Evolutionary conservation across 139 green algal species (phyloP), one percentile per base, ranked within the genome.

Genomic region (Deuterostichococcus epilithicus): DNA sequence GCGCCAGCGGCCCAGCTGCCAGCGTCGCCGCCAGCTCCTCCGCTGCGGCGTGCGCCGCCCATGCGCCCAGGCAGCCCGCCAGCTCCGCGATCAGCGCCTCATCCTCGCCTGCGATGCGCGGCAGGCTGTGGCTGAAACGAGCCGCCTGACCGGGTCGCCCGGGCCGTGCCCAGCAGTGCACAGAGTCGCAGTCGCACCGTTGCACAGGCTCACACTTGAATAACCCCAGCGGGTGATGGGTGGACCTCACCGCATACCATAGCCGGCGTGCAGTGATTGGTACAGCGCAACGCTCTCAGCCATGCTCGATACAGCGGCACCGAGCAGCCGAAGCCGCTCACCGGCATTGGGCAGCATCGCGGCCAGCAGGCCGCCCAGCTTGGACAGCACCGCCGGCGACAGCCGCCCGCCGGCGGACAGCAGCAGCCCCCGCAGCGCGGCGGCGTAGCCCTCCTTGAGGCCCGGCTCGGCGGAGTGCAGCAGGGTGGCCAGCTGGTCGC

Each of bases 341-440:
- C 52, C 52, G 8, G 52, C 35, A 23, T 71, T 26, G 28, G 73
- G 25, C 26, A 86, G 60, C 22, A 44, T 58, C 33, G 66, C 73
- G 15, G 77, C 85, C 28, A 93, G 80, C n/a, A 78, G 26, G 52
- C 52, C 20, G 52, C 52, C 52, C 52, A 63, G 52, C 52, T 63
- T 88, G 72, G 75, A 72, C 35, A 95, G 42, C 6, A 90, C 86
- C 0, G 84, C 45, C 22, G 85, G 67, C 0, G 63, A 77, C 15
- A 95, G 78, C 22, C 85, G 84, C 20, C 86, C 83, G 8, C 92
- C 92, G 13, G 26, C 65, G 38, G 73, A 84, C 2, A 76, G 74
- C 22, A 85, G 77, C 76, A 97, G 80, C 25, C 88, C 91, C 0
- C 82, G 70, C 59, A 97, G 79, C 34, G 93, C 92, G 10, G 72